Evolutionary conservation across 768 basidiomycete species (phyloP).

Genomic region (Rhizopogon sp.): DNA sequence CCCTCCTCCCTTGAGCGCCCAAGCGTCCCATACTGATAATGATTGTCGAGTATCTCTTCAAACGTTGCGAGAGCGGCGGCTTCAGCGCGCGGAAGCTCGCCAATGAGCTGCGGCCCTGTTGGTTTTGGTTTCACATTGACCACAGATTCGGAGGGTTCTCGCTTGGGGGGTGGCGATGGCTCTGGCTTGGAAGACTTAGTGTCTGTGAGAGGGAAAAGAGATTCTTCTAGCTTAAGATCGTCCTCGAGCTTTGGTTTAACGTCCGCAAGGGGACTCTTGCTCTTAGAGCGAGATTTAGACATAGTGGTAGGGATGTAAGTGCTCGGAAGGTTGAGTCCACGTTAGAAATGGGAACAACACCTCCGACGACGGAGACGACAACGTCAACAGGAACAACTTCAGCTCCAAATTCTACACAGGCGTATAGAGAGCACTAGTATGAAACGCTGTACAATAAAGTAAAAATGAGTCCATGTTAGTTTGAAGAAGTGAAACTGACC

Average conservation of each 20-base stretch:
- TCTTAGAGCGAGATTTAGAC: conserved; percentile 23
- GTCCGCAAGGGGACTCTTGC: conserved; percentile 22
- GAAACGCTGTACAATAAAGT: conserved; percentile 1
- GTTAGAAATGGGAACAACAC: conserved; percentile 12
- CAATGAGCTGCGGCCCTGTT: conserved; percentile 63
- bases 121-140: conserved; percentile 31
- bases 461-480: background rate
- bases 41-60: conserved; percentile 66
- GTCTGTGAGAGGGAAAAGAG: conserved; percentile 17
- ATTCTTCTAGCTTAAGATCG: conserved; percentile 13
- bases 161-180: conserved; percentile 25
- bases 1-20: conserved; percentile 85
- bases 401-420: conserved; percentile 16
- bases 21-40: conserved; percentile 82
- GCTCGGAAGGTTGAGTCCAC: conserved; percentile 1
- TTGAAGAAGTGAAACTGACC: conserved; percentile 2
- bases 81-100: conserved; percentile 73
- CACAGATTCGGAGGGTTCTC: conserved; percentile 28
- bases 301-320: conserved; percentile 19
- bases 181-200: conserved; percentile 23
- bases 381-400: conserved; percentile 8
- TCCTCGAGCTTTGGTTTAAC: conserved; percentile 8
- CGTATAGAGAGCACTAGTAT: conserved; percentile 9
- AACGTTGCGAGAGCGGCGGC: conserved; percentile 70
- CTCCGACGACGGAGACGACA: conserved; percentile 15